phyloP scores from a whole-genome alignment of 2,329 filamentous ascomycete genomes.

The Apiospora kogelbergensis region DNA sequence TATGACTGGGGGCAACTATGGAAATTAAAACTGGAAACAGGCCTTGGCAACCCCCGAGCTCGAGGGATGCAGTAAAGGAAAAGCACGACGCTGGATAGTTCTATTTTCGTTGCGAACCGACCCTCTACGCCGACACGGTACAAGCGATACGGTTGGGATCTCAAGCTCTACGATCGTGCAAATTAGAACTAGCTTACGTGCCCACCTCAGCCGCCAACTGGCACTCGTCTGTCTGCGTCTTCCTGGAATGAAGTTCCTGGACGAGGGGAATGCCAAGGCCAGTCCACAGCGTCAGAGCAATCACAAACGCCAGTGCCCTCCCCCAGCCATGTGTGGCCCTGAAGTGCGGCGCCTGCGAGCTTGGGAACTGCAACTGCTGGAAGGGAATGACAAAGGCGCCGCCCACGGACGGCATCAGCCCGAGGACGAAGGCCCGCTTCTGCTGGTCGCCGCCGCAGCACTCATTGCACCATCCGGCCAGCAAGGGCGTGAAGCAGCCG shows the following conservation, averaged over 20 bases:
- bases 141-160: too few relatives aligned
- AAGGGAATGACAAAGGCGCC: constrained; percentile 38
- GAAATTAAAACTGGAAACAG: too few relatives aligned
- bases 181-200: too few relatives aligned
- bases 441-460: constrained; percentile 42
- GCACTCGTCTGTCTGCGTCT: background rate
- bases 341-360: constrained; percentile 36
- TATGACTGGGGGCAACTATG: too few relatives aligned
- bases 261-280: constrained; percentile 14
- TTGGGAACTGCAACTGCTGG: constrained; percentile 38
- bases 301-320: constrained; percentile 16
- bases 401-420: constrained; percentile 38
- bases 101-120: too few relatives aligned
- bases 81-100: too few relatives aligned
- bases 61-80: too few relatives aligned
- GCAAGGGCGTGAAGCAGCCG: constrained; percentile 41
- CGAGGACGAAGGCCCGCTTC: constrained; percentile 40
- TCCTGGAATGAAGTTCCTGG: constrained; percentile 21
- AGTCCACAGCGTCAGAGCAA: constrained; percentile 17
- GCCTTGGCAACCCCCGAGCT: too few relatives aligned
- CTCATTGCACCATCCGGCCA: constrained; percentile 41
- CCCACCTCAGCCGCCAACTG: background rate
- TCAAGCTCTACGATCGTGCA: too few relatives aligned
- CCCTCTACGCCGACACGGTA: too few relatives aligned
- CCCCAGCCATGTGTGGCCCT: constrained; percentile 35